phyloP scores from a whole-genome alignment of 345 rosid genomes.

The Reutealis trisperma region DNA sequence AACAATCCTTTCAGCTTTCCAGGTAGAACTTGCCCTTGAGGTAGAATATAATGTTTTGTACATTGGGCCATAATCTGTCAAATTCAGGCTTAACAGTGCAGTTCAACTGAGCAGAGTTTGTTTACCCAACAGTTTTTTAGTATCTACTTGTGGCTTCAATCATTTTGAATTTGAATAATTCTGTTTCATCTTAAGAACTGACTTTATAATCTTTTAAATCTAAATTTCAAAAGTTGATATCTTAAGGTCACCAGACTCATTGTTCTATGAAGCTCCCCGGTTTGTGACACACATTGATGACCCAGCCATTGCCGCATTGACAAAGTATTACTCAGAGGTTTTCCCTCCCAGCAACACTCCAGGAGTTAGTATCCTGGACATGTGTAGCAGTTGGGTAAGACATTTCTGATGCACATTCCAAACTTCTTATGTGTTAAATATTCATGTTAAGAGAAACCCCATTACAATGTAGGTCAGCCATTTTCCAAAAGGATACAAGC shows the following conservation, averaged over 20 bases:
- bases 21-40: background rate
- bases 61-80: background rate
- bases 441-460: background rate
- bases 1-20: background rate
- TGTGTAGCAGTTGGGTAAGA: conserved; percentile 96
- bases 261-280: conserved; percentile 77
- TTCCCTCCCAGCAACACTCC: conserved; percentile 79
- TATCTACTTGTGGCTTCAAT: background rate
- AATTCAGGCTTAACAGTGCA: background rate
- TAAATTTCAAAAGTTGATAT: background rate
- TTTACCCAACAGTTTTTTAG: background rate
- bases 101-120: background rate
- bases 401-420: background rate
- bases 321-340: conserved; percentile 73
- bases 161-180: background rate
- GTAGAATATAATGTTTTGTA: background rate
- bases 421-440: background rate
- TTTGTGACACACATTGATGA: conserved; percentile 94
- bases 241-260: conserved; percentile 70
- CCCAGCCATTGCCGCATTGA: conserved; percentile 82
- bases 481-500: conserved; percentile 87
- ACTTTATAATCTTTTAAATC: conserved; percentile 1
- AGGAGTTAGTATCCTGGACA: conserved; percentile 81
- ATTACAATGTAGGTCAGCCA: conserved; percentile 69
- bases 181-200: background rate